A percentile compares a stretch with the other conserved stretches of the same genome.
Evolutionary conservation across 306 rosid species (phyloP).

Genomic region (Fragaria iinumae): DNA sequence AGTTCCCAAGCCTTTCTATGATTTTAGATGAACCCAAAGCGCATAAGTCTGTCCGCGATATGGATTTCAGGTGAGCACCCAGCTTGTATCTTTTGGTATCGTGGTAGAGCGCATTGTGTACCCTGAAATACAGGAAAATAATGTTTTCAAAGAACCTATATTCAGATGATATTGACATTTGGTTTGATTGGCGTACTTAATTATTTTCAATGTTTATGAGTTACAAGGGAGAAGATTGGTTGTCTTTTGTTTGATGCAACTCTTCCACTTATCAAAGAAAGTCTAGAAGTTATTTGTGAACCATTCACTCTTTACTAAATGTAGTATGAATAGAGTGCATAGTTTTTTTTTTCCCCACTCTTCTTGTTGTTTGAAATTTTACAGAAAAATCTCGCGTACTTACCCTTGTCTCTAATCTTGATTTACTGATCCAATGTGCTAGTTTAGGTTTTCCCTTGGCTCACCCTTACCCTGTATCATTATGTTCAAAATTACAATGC

Average conservation of each 20-base stretch:
- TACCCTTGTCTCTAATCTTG: neutral
- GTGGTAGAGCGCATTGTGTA: neutral
- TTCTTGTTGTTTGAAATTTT: neutral
- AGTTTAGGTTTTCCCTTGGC: neutral
- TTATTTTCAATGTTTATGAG: neutral
- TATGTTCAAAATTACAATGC: neutral
- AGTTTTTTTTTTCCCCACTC: neutral
- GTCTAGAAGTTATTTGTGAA: neutral
- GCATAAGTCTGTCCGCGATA: slow-evolving; percentile 74
- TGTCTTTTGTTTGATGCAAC: neutral
- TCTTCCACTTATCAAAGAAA: neutral
- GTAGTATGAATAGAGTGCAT: neutral
- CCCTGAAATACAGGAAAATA: neutral
- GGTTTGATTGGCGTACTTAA: neutral
- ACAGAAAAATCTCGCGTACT: neutral
- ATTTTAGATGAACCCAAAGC: slow-evolving; percentile 88
- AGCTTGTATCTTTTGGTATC: neutral
- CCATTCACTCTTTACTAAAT: neutral
- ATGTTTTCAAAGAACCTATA: neutral
- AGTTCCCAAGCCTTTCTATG: slow-evolving; percentile 69
- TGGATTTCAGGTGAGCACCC: slow-evolving; percentile 78
- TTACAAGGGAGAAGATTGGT: neutral
- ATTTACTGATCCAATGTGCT: neutral
- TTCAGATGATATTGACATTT: neutral
- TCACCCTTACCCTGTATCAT: neutral